Conservation (phyloP, 257 asterid genomes). For the Solanum tacnaense region DNA sequence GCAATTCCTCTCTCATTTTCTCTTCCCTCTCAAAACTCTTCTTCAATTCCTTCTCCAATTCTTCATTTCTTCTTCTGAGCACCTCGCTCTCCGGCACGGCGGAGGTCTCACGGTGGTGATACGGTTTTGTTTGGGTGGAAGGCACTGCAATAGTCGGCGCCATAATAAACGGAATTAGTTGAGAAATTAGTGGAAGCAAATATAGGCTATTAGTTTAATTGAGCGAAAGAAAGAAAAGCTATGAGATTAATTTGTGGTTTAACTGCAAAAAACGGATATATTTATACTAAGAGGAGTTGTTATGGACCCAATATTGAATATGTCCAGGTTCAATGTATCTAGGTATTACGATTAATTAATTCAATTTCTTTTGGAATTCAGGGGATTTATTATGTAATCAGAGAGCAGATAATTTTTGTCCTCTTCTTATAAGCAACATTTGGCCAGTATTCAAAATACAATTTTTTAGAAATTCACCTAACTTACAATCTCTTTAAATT, state of each 20-base stretch:
- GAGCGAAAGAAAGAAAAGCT: background rate
- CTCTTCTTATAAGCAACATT: background rate
- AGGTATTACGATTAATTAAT: background rate
- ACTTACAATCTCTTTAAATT: too few relatives aligned
- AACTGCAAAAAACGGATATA: background rate
- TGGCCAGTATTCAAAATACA: background rate
- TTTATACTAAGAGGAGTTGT: background rate
- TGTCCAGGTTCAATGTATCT: slow-evolving; percentile 1
- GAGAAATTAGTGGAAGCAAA: background rate
- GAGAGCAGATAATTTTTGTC: background rate
- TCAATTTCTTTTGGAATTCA: background rate
- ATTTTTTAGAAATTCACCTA: too few relatives aligned
- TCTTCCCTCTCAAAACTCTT: slow-evolving; percentile 52
- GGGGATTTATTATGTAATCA: background rate
- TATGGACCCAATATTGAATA: background rate
- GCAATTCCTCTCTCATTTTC: slow-evolving; percentile 36
- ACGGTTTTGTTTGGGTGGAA: slow-evolving; percentile 1
- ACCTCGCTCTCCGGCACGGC: slow-evolving; percentile 14
- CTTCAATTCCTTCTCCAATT: slow-evolving; percentile 50
- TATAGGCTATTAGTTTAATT: background rate
- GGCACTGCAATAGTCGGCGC: slow-evolving; percentile 32
- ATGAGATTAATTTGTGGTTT: background rate
- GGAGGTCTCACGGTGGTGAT: background rate
- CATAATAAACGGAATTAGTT: slow-evolving; percentile 11
- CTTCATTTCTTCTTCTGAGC: slow-evolving; percentile 58